These are phyloP conservation scores for Nelumbo lutea DNA, from an alignment of 164 flowering plant species.

Conservation along the genomic window DNA sequence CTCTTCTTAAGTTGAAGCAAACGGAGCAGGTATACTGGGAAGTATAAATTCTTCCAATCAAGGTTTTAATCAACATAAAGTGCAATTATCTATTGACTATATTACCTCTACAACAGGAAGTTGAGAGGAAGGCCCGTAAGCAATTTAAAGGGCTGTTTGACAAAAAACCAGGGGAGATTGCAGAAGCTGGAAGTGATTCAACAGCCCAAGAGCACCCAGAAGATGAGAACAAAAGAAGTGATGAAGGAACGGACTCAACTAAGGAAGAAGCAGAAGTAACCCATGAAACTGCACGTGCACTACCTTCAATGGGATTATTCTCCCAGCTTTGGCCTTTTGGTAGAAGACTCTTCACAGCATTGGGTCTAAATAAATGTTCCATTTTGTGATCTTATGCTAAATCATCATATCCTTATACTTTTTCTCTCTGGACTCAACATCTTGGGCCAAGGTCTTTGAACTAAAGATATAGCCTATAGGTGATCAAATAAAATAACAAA, in stretches of 20 bases:
- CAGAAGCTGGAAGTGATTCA: conserved; percentile 43
- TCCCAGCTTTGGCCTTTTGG: conserved; percentile 58
- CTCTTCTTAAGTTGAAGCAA: conserved; percentile 70
- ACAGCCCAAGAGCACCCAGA: conserved; percentile 20
- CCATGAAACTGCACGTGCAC: conserved; percentile 27
- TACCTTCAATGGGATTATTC: conserved; percentile 35
- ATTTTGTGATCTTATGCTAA: conserved; percentile 34
- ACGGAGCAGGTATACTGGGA: conserved; percentile 58
- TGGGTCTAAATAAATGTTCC: conserved; percentile 56
- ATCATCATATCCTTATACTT: too few relatives aligned
- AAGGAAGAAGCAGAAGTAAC: conserved; percentile 25
- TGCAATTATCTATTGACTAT: background rate
- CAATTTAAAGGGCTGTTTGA: conserved; percentile 96
- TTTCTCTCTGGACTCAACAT: too few relatives aligned
- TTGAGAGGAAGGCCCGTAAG: conserved; percentile 57
- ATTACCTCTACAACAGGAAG: conserved; percentile 48
- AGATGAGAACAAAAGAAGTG: conserved; percentile 20
- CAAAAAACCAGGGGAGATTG: conserved; percentile 95
- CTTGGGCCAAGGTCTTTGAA: too few relatives aligned
- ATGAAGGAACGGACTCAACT: conserved; percentile 21
- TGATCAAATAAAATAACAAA: too few relatives aligned
- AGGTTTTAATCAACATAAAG: background rate
- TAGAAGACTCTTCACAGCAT: conserved; percentile 46
- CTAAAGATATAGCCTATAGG: too few relatives aligned
- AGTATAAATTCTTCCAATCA: background rate